phyloP scores from a whole-genome alignment of 257 asterid species.

The Solanum appendiculatum region DNA sequence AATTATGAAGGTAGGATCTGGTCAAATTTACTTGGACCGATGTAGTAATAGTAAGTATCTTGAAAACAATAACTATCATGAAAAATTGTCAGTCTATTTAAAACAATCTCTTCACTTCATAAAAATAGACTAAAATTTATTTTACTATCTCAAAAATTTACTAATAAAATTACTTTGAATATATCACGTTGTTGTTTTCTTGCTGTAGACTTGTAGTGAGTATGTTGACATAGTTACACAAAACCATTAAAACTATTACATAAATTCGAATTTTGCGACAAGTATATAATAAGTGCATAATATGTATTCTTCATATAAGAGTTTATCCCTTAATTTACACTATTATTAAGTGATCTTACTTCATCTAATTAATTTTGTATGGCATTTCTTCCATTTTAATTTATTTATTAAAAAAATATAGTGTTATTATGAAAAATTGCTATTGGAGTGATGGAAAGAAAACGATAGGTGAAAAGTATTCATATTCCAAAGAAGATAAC shows the following conservation, averaged over 20 bases:
- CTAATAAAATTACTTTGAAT: too few species aligned
- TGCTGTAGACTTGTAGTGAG: not conserved
- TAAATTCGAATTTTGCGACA: too few species aligned
- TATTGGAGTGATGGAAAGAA: not conserved
- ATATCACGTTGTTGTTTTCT: too few species aligned
- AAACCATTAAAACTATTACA: too few species aligned
- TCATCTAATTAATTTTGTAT: not conserved
- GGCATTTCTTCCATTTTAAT: not conserved
- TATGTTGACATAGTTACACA: too few species aligned
- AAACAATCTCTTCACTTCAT: too few species aligned
- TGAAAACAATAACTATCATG: too few species aligned
- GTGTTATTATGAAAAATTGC: not conserved
- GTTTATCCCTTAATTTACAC: not conserved
- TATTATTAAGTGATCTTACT: not conserved
- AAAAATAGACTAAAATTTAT: too few species aligned
- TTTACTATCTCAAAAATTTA: too few species aligned
- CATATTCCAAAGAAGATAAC: not conserved
- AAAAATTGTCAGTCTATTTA: too few species aligned
- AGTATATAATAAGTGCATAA: too few species aligned
- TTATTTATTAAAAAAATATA: too few species aligned
- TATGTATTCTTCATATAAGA: not conserved
- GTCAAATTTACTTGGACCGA: not conserved
- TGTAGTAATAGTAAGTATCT: not conserved
- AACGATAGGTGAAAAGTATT: not conserved
- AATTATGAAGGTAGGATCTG: not conserved